Evolutionary conservation across 208 protist genomes (phyloP), one percentile per base, ranked within the genome.

Genomic region (Leptomonas pyrrhocoris): DNA sequence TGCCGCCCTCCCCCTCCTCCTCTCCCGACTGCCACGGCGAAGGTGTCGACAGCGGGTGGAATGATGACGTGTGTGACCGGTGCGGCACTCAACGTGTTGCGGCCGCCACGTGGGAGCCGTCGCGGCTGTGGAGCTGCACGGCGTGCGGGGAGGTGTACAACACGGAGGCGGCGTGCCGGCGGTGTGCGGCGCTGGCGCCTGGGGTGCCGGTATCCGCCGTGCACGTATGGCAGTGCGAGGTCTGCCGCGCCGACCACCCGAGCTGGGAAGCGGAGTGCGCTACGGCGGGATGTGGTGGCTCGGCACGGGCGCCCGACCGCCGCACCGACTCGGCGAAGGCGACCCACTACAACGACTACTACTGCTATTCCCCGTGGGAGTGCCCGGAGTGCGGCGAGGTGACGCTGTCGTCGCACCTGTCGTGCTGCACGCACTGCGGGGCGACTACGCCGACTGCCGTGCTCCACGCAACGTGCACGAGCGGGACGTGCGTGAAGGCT

Each of bases 191-290:
- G 30, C 66, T 85, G 16, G 73, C 80, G n/a, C 83, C 81, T 18
- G 74, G 77, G 16, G 49, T 89, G 18, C 69, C 81, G 0, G 42
- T 38, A 12, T 30, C 36, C 28, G 72, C 76, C 40, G 76, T 86
- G 0, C 51, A 46, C n/a, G 77, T 79, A n/a, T 92, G 87, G 87
- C 55, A 59, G 21, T 92, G 87, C 51, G 65, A 49, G n/a, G 43
- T 28, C 0, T 92, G 87, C 46, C 16, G 49, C 1, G 28, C 4
- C 1, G 30, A 68, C 23, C 83, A 85, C 56, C 69, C 53, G 13
- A 77, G 81, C 56, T 93, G 87, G 84, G 27, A 68, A 46, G 25
- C 7, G 23, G 2, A 6, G 21, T 93, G 87, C 65, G 45, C 34
- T 19, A 78, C 61, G 8, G 42, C 49, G 8, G 87, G 81, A 46